Evolutionary conservation across 108 stramenopile genomes (phyloP).

Genomic region (Fistulifera pelliculosa): DNA sequence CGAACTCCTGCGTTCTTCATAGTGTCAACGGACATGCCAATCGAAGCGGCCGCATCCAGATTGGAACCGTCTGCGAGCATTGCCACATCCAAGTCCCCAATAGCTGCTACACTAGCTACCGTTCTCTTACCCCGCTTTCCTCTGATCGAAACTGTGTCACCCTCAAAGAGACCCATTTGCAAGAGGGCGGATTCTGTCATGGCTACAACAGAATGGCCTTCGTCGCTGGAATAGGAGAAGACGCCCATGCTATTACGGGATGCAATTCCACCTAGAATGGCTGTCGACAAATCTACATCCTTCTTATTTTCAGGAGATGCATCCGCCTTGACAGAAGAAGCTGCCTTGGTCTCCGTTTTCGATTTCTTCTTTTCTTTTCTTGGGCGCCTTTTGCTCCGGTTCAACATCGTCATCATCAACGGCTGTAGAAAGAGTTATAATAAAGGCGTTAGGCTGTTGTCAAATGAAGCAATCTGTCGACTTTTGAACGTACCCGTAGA

Average conservation of each 20-base stretch:
- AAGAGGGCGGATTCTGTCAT: conserved; percentile 69
- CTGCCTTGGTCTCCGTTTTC: background rate
- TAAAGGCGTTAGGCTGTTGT: background rate
- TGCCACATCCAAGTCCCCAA: conserved; percentile 49
- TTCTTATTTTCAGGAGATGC: background rate
- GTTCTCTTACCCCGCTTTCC: conserved; percentile 80
- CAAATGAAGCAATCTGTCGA: background rate
- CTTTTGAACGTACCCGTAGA: background rate
- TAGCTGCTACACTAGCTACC: conserved; percentile 62
- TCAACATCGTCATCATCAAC: background rate
- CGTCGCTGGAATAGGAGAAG: conserved; percentile 44
- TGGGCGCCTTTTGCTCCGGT: background rate
- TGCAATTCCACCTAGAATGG: conserved; percentile 42
- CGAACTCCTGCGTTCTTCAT: conserved; percentile 86
- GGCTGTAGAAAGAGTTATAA: background rate
- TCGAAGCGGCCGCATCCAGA: conserved; percentile 15
- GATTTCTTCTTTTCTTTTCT: conserved; percentile 8
- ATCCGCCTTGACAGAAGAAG: background rate
- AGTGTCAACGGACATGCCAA: conserved; percentile 71
- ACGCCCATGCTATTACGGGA: conserved; percentile 60
- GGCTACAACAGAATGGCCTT: conserved; percentile 77
- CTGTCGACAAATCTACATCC: conserved; percentile 48
- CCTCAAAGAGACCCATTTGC: conserved; percentile 76
- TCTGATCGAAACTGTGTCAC: conserved; percentile 76
- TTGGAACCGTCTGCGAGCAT: conserved; percentile 30